Evolutionary conservation across 192 early-diverging fungal genomes (phyloP).

Genomic region (Ambispora gerdemannii): DNA sequence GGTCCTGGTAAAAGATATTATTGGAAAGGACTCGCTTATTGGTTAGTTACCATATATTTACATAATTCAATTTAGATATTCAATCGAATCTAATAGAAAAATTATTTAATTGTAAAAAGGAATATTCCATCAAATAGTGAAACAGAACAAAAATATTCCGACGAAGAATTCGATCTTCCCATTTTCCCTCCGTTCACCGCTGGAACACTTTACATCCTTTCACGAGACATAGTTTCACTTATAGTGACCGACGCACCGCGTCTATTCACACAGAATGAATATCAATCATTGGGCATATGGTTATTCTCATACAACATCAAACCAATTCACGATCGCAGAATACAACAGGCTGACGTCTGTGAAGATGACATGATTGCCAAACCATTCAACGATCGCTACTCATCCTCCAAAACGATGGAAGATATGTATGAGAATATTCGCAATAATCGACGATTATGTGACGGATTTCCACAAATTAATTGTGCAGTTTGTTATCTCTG

Average conservation of each 20-base stretch:
- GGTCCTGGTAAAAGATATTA: conserved; percentile 48
- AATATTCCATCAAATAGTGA: conserved; percentile 58
- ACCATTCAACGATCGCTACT: conserved; percentile 50
- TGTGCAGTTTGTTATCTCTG: conserved; percentile 62
- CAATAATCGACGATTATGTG: conserved; percentile 42
- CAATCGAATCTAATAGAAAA: too few relatives aligned
- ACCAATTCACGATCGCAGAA: conserved; percentile 56
- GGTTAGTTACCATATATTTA: too few relatives aligned
- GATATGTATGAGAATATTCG: conserved; percentile 54
- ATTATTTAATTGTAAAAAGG: conserved; percentile 37
- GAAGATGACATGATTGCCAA: conserved; percentile 65
- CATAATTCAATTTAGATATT: too few relatives aligned
- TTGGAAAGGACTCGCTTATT: conserved; percentile 56
- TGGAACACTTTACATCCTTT: conserved; percentile 60
- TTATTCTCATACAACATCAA: conserved; percentile 56
- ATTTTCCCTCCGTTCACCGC: conserved; percentile 61
- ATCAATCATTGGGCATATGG: conserved; percentile 62
- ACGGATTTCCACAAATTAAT: conserved; percentile 48
- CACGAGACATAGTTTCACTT: conserved; percentile 51
- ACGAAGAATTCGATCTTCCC: conserved; percentile 46
- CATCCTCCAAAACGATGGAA: conserved; percentile 47
- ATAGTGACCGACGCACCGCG: conserved; percentile 51
- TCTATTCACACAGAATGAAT: conserved; percentile 56
- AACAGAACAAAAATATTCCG: conserved; percentile 51
- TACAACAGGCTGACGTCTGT: conserved; percentile 60